Percentiles rank a stretch among this genome's conserved stretches.
These are phyloP conservation scores for Kernera saxatilis DNA, from an alignment of 345 rosid genomes.

Conservation along the genomic window DNA sequence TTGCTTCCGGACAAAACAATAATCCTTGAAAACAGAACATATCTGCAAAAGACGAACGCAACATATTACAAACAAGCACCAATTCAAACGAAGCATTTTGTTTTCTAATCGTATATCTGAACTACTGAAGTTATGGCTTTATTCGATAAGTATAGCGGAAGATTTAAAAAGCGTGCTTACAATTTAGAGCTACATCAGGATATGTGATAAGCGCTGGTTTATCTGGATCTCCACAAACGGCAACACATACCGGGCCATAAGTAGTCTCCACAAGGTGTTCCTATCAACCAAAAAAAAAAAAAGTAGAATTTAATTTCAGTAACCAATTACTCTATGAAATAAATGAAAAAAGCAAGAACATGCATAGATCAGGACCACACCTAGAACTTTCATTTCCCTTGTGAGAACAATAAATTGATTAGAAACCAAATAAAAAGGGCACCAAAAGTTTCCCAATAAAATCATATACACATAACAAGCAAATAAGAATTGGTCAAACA, in stretches of 20 bases:
- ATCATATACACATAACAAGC: not conserved
- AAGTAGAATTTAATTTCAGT: constrained; percentile 12
- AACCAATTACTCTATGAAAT: constrained; percentile 1
- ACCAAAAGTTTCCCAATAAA: constrained; percentile 5
- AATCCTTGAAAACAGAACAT: constrained; percentile 87
- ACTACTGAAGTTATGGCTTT: not conserved
- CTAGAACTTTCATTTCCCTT: not conserved
- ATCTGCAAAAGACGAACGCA: constrained; percentile 42
- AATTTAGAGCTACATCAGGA: constrained; percentile 86
- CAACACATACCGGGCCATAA: constrained; percentile 62
- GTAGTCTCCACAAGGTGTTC: constrained; percentile 66
- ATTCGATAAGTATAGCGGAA: not conserved
- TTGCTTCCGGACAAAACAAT: constrained; percentile 83
- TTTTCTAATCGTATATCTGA: not conserved
- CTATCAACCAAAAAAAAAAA: constrained; percentile 31
- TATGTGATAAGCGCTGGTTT: constrained; percentile 92
- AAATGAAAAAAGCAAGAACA: constrained; percentile 9
- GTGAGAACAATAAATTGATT: not conserved
- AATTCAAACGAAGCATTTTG: not conserved
- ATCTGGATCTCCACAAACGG: constrained; percentile 89
- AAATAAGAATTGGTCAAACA: not conserved
- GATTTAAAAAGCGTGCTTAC: constrained; percentile 38
- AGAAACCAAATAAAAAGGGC: not conserved
- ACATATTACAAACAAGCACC: not conserved
- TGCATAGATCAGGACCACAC: constrained; percentile 23